Base-by-base conservation (phyloP, 495 filamentous ascomycete species). In the Penicillium riverlandense region DNA sequence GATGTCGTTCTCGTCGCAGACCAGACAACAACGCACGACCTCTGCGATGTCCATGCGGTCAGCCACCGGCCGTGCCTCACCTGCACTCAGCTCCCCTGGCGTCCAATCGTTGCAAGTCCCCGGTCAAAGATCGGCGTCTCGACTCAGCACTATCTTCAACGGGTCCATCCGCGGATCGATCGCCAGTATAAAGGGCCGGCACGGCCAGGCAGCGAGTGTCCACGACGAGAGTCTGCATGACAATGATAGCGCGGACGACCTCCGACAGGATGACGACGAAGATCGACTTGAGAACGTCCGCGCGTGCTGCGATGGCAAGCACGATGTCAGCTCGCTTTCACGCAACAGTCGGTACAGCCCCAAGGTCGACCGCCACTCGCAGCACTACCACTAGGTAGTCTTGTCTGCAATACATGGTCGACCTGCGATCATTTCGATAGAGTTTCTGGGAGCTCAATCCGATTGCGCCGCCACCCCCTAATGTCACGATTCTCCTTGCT, bases 251-350 rank as follows among this genome's bases (percentile, higher is more conserved):
- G 80, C 81, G 7, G 90, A 95, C 51, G 88, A 95, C 57, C 53
- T 95, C 29, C 72, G 85, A 45, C 74, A 80, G 56, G 66, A 71
- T 45, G 83, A 90, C 50, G 86, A 95, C 45, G 67, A 78, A 11
- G 86, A 89, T 55, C 71, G 82, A 45, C 72, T 98, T 51, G 94
- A 96, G 69, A 96, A 98, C 58, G 92, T 98, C 38, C 76, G 92
- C 59, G 90, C 90, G 41, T 98, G 92, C 69, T 98, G 92, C 65
- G 92, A 96, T 79, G 92, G 88, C 50, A 90, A 87, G 29, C 71
- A 75, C 43, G 70, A 75, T 46, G 74, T 77, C 35, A 60, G 72
- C 38, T 73, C 72, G 28, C 63, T 77, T 11, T 63, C 68, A 9
- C 62, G 72, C 38, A 69, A 55, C 12, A 71, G 70, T 40, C 62